These are phyloP conservation scores for Coemansia sp. DNA, from an alignment of 192 early-diverging fungal species.

Conservation along the genomic window DNA sequence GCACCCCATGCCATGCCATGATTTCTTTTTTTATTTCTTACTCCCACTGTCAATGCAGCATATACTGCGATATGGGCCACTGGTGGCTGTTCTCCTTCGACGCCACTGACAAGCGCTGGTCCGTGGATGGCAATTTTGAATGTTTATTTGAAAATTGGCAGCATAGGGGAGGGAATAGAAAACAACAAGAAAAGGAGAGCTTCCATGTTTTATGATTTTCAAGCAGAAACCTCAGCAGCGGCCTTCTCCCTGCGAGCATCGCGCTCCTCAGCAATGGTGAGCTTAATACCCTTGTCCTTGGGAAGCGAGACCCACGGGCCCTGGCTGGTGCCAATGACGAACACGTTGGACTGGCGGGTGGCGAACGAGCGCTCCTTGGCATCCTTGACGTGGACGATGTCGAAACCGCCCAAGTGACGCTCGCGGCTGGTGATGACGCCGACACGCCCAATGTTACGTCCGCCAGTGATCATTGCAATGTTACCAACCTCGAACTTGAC, in stretches of 20 bases:
- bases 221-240: constrained; percentile 50
- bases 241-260: constrained; percentile 81
- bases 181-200: constrained; percentile 2
- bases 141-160: constrained; percentile 1
- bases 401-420: constrained; percentile 96
- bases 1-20: too few relatives aligned
- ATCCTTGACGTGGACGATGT: constrained; percentile 99
- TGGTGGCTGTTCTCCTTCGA: too few relatives aligned
- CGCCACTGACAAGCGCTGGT: too few relatives aligned
- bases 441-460: constrained; percentile 97
- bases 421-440: constrained; percentile 96
- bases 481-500: constrained; percentile 99
- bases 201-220: constrained; percentile 34
- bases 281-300: constrained; percentile 99
- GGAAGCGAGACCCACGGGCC: constrained; percentile 96
- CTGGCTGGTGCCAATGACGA: constrained; percentile 79
- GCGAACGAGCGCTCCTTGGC: constrained; percentile 92
- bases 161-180: background rate
- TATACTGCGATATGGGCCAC: too few relatives aligned
- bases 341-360: constrained; percentile 96
- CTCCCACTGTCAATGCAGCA: too few relatives aligned
- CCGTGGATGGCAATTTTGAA: too few relatives aligned
- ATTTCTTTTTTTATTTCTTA: too few relatives aligned
- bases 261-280: constrained; percentile 99
- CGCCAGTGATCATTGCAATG: constrained; percentile 95